Evolutionary conservation across 2,329 filamentous ascomycete genomes (phyloP), one percentile per base, ranked within the genome.

Genomic region (Fusarium mexicanum): DNA sequence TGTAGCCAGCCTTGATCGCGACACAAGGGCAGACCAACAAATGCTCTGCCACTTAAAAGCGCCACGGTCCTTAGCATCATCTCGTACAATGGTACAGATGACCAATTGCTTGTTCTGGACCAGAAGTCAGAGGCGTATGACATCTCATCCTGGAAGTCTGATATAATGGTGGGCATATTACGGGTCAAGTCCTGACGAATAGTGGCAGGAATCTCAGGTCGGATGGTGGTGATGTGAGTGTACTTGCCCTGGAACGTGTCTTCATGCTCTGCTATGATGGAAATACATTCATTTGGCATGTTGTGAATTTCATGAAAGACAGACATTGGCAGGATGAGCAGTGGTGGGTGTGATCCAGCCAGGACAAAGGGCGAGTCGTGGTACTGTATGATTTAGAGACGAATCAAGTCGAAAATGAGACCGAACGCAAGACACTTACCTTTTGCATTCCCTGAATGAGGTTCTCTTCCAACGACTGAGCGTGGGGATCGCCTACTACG

Each of bases 331-430:
- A 57, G 16, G 3, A 57, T 43, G 0, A 57, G 16, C 0, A 57
- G 29, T 16, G 53, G 16, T 33, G 53, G 53, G 5, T 26, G 24
- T 7, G 53, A 57, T 22, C 38, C 54, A 18, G 54, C 54, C 12
- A 57, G 2, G 12, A 57, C 5, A 7, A 57, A 57, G 3, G 54
- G 38, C 4, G 20, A 41, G 16, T 43, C 29, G 6, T 9, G 53
- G 2, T 57, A 24, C 53, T 57, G 38, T 3, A 5, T 3, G 3
- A 3, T 13, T 50, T 33, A 50, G 47, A 33, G 16, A 10, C 11
- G 1, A 35, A 16, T 3, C 0, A 29, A n/a, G 11, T 7, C 11
- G 1, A 35, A 16, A 9, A 0, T 6, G 5, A 31, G n/a, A 3
- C 10, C 3, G 5, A 17, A n/a, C 3, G 2, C 8, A 2, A n/a